Evolutionary conservation across 192 early-diverging fungal genomes (phyloP).

Genomic region (Entrophospora sp.): DNA sequence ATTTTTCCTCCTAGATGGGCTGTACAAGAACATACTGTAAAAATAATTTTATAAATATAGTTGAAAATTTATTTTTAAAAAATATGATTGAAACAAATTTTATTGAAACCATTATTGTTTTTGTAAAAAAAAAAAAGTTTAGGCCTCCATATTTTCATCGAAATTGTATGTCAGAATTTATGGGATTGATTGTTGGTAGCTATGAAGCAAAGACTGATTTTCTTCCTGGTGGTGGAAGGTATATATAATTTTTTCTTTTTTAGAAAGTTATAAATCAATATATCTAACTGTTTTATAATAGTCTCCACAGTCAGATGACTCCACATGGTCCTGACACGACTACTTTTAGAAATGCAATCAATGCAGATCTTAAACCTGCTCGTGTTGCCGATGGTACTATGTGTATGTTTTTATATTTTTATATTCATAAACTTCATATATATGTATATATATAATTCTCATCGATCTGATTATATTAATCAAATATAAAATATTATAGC

Average conservation of each 20-base stretch:
- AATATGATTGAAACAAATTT: too few relatives aligned
- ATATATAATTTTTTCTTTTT: neutral
- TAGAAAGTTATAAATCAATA: neutral
- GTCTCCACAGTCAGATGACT: constrained; percentile 72
- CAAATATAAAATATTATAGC: constrained; percentile 45
- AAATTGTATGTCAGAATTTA: constrained; percentile 97
- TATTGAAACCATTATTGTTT: too few relatives aligned
- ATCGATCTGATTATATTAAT: neutral
- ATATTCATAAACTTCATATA: too few relatives aligned
- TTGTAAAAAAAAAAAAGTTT: constrained; percentile 49
- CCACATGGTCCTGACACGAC: constrained; percentile 85
- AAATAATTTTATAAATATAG: too few relatives aligned
- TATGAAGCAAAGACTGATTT: constrained; percentile 94
- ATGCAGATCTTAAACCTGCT: constrained; percentile 60
- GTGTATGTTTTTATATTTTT: neutral
- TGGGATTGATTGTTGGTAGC: constrained; percentile 85
- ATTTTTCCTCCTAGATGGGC: constrained; percentile 94
- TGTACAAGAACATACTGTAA: constrained; percentile 81
- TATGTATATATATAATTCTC: neutral
- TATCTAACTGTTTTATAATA: constrained; percentile 3
- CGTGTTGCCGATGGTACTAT: constrained; percentile 67
- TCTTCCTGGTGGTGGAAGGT: constrained; percentile 79
- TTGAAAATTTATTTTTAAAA: too few relatives aligned
- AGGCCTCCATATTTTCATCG: constrained; percentile 97
- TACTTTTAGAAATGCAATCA: constrained; percentile 64